Base-by-base conservation (phyloP, 768 basidiomycete genomes). In the Podaxis carcinomalis region DNA sequence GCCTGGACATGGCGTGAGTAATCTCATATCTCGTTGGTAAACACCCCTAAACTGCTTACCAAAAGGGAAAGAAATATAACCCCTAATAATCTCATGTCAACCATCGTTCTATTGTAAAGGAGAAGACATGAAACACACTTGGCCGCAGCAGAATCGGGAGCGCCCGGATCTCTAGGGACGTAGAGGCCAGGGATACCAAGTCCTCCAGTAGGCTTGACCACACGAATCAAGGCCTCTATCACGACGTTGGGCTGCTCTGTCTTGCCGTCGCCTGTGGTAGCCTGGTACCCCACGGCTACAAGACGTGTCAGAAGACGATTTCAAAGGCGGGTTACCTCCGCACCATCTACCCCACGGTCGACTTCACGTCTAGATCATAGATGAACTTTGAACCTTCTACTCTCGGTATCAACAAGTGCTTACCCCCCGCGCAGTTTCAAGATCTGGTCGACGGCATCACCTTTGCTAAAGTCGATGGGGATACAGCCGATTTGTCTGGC, bases 131-230 rank as follows among this genome's bases (percentile, higher is more conserved):
- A 28, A n/a, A 69, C 73, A 37, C 64, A 80, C 78, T 80, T 80
- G 1, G 80, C 79, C 13, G 80, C 71, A 54, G 80, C 79, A 16
- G 77, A 75, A 65, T 83, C 81, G 9, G 81, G 80, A 16, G 83
- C 83, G 16, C 83, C 83, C 1, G 83, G 83, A 64, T 84, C 83
- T 57, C 75, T 79, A 16, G 83, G 82, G 4, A 85, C 83, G 61
- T 83, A 83, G 4, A 84, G 68, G 1, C 83, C 82, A 0, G 83
- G 83, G 62, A 84, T 80, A 2, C 83, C 83, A n/a, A 85, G 72
- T 5, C 83, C 82, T 1, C 83, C 83, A 19, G 82, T 82, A 13
- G 82, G 78, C 28, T 81, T 77, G 0, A 82, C 80, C 39, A 82
- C 80, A n/a, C 73, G 69, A 59, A 84, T 80, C 35, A 84, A 74